Base-by-base conservation (phyloP, 2,329 filamentous ascomycete genomes). In the Ambrosiella cleistominuta region DNA sequence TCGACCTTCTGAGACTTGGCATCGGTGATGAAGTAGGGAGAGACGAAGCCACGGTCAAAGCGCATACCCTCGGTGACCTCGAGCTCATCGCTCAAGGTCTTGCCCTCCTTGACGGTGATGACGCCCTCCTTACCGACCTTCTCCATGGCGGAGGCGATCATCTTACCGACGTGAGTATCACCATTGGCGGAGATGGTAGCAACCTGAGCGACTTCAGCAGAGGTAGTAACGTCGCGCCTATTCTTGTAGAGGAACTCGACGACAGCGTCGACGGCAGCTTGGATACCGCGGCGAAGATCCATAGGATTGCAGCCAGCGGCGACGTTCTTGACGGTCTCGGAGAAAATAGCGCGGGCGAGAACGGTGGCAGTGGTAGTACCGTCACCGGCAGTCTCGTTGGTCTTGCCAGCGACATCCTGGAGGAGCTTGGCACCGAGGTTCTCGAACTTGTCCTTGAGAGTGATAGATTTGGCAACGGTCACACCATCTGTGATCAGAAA, bases 41-140 rank as follows among this genome's bases (percentile, higher is more conserved):
- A 98, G 70, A 95, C 91, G 74, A 86, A 98, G 63, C 93, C 93
- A 69, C 93, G 91, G 81, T 98, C 93, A 76, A 98, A 98, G 73
- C 93, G 89, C 93, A 98, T 98, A 71, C 93, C 93, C 84, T 98
- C 93, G 61, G 93, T 98, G 62, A 98, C 84, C 77, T 98, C 93
- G 59, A 98, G 85, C 82, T 98, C 93, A 66, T 98, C 93, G 67
- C 87, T 83, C 69, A 95, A 85, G 61, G 93, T 97, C 86, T 97
- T 98, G 71, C 93, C 93, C 80, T 98, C 93, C 85, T 98, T 98
- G 69, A 97, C 91, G 60, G 93, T 98, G 72, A 98, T 98, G 69
- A 98, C 93, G 79, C 93, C 93, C 78, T 98, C 93, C 82, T 98
- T 98, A 74, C 93, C 93, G 63, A 98, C 93, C 81, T 95, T 95